These are phyloP conservation scores for Solanum corneliomulleri DNA, from an alignment of 257 asterid species.

Conservation along the genomic window DNA sequence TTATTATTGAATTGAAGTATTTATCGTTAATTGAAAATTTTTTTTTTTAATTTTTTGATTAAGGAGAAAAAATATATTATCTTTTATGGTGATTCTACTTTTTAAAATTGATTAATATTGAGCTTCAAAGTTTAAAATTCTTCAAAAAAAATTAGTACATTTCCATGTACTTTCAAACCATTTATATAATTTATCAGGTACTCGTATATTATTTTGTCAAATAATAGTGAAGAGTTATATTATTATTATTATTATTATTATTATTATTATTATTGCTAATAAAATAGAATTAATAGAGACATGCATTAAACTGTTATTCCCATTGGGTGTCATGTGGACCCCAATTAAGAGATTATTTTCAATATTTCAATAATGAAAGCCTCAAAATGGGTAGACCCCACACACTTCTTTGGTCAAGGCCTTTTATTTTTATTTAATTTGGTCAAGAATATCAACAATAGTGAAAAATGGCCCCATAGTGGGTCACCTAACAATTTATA, in stretches of 20 bases:
- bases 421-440: not conserved
- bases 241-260: not conserved
- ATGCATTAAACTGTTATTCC: not conserved
- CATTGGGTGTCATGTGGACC: not conserved
- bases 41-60: fast-evolving
- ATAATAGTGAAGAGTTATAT: not conserved
- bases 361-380: not conserved
- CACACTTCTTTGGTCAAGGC: not conserved
- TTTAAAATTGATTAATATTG: not conserved
- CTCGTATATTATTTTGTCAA: not conserved
- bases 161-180: not conserved
- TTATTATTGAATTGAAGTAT: too few species aligned
- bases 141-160: not conserved
- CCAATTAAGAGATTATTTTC: not conserved
- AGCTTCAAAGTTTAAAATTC: not conserved
- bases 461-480: slow-evolving; percentile 5
- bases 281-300: not conserved
- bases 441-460: slow-evolving; percentile 4
- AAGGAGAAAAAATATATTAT: not conserved
- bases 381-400: slow-evolving; percentile 7
- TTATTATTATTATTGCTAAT: not conserved
- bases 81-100: not conserved
- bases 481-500: slow-evolving; percentile 4
- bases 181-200: not conserved
- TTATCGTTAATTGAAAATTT: not conserved